These are phyloP conservation scores for Holtermannia corniformis DNA, from an alignment of 768 basidiomycete genomes.

Conservation along the genomic window DNA sequence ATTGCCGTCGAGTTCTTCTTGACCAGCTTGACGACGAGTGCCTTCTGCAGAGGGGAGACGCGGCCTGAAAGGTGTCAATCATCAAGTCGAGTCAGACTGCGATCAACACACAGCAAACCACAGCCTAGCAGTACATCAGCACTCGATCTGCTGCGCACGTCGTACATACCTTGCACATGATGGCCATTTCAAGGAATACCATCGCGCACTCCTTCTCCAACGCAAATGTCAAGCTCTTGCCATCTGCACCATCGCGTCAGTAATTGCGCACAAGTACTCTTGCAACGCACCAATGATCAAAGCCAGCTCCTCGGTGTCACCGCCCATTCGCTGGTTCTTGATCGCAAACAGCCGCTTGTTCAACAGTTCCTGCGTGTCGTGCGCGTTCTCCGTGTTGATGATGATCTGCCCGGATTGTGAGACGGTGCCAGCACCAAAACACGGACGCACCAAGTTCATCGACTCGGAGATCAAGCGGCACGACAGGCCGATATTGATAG, in stretches of 20 bases:
- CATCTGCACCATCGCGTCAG: slow-evolving; percentile 51
- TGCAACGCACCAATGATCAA: slow-evolving; percentile 78
- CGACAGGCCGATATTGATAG: slow-evolving; percentile 97
- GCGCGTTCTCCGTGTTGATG: slow-evolving; percentile 77
- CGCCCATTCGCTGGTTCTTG: slow-evolving; percentile 80
- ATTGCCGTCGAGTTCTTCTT: slow-evolving; percentile 92
- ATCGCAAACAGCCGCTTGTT: slow-evolving; percentile 82
- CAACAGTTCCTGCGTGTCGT: slow-evolving; percentile 74
- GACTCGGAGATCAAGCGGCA: slow-evolving; percentile 94
- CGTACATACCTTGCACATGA: slow-evolving; percentile 74
- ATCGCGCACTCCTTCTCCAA: slow-evolving; percentile 86
- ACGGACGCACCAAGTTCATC: slow-evolving; percentile 74
- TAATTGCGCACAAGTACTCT: no score
- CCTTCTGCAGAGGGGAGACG: slow-evolving; percentile 95
- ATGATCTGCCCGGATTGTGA: slow-evolving; percentile 55
- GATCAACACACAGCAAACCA: background rate
- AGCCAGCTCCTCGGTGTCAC: slow-evolving; percentile 90
- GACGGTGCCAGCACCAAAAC: background rate
- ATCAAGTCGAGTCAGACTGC: slow-evolving; percentile 9
- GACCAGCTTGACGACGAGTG: slow-evolving; percentile 94
- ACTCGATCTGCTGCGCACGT: no score
- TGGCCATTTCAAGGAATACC: slow-evolving; percentile 82
- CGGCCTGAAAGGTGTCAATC: slow-evolving; percentile 60
- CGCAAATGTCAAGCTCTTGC: slow-evolving; percentile 86
- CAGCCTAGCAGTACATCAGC: slow-evolving; percentile 32